Base-by-base conservation (phyloP, 345 rosid species). In the Rhizophora apiculata region DNA sequence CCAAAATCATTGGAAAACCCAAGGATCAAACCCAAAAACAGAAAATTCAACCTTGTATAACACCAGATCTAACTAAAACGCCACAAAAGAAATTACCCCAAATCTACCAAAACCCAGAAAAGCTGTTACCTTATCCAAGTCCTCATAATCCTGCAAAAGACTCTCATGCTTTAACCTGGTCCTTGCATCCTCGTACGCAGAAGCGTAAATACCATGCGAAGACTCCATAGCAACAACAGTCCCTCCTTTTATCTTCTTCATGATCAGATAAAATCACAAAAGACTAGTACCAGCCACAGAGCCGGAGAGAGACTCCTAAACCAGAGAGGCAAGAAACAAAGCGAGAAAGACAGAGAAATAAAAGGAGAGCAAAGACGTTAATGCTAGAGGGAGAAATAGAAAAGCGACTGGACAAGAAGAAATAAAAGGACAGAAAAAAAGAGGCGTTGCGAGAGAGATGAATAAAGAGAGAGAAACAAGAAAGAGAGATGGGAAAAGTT, bases 121-220 rank as follows among this genome's bases (percentile, higher is more conserved):
- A 71, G 54, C 26, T 9, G 49, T 70, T 72, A 91, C 97, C 91
- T 79, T 82, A 15, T 20, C 60, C 58, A 89, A 75, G 29, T 86
- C 85, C 26, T 76, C 78, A 70, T 73, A 89, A 73, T 84, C 86
- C 76, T 89, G 85, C 87, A 79, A 20, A 64, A 89, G 89, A 60
- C 74, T 78, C 69, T 80, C 88, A 73, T 82, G 86, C 77, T 77
- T 88, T 63, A 82, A 60, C 64, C 77, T 74, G 51, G 74, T 68
- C 75, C 78, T 85, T 26, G 81, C 79, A 69, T 80, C 92, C 68
- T 84, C 86, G 53, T 34, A 68, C 1, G 76, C 56, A 73, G 70
- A 4, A 19, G 70, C 68, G 70, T 68, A 76, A 6, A 63, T 56
- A 26, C 58, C 18, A 76, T 61, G 63, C 69, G 84, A 24, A 34